Evolutionary conservation across 2,329 filamentous ascomycete genomes (phyloP).

Genomic region (Colletotrichum cereale): DNA sequence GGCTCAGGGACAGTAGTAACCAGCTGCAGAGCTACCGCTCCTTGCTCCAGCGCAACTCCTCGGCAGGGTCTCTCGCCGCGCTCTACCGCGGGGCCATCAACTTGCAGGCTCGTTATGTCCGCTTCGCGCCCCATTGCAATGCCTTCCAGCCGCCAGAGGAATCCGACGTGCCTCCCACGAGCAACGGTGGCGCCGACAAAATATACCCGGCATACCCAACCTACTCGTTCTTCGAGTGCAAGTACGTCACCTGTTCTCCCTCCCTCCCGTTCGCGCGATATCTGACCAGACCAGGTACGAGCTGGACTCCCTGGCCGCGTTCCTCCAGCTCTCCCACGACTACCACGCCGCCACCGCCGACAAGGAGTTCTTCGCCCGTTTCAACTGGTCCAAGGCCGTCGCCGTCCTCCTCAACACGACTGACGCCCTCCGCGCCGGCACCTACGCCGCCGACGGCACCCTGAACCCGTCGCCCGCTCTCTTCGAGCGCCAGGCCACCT

Average conservation of each 20-base stretch:
- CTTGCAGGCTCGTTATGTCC: conserved; percentile 78
- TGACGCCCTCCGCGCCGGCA: conserved; percentile 77
- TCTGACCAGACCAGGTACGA: conserved; percentile 68
- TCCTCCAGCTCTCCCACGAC: conserved; percentile 83
- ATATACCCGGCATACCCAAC: conserved; percentile 65
- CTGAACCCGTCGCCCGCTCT: conserved; percentile 75
- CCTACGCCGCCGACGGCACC: conserved; percentile 73
- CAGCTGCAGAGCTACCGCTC: conserved; percentile 81
- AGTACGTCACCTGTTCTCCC: conserved; percentile 52
- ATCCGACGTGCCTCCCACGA: conserved; percentile 71
- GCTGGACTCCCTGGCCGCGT: conserved; percentile 89
- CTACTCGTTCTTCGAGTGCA: conserved; percentile 91
- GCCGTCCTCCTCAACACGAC: conserved; percentile 77
- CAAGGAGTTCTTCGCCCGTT: conserved; percentile 77
- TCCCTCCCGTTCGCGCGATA: not conserved
- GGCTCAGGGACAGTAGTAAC: conserved; percentile 89
- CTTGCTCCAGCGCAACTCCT: conserved; percentile 66
- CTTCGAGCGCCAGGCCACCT: conserved; percentile 79
- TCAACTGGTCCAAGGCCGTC: conserved; percentile 80
- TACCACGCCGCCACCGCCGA: conserved; percentile 83
- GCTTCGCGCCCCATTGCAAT: conserved; percentile 86
- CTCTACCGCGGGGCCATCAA: conserved; percentile 83
- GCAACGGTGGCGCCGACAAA: conserved; percentile 69
- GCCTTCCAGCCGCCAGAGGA: conserved; percentile 91
- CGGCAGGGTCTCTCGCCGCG: conserved; percentile 71